Base-by-base conservation (phyloP, 2,329 filamentous ascomycete species). In the Rhynchosporium secalis region DNA sequence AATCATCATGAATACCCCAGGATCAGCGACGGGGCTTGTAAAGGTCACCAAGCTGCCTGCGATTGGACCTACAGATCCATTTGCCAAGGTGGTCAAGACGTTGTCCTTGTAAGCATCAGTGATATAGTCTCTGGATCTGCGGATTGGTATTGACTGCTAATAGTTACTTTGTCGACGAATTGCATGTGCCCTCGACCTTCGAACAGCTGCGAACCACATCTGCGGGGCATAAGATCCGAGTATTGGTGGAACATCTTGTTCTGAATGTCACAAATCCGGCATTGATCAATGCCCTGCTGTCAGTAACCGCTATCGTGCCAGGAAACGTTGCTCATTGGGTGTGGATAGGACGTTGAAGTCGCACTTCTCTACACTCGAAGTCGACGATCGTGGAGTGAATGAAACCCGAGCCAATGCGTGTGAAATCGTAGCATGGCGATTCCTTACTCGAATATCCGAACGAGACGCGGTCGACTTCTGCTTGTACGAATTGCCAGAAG, bases 391-490 rank as follows among this genome's bases (percentile, higher is more conserved):
- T 63, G 86, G 86, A 3, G 76, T 93, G 38, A 85, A 86, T 62
- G 83, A 89, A 62, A 84, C 88, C 13, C 82, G 90, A 59, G 88
- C 88, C 26, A 84, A 86, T 71, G 89, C 88, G 33, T 93, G 90
- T 72, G 90, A 94, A 77, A 89, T 92, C 65, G 88, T 92, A 13
- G 90, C 90, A 43, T 92, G 89, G 88, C 84, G 90, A 45, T 91
- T 92, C 69, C 78, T 93, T 41, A 86, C 85, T 15, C 85, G 85
- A 60, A 78, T 92, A 38, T 87, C 87, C 1, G 88, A 92, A 72
- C 79, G 85, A 29, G 90, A 93, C 70, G 86, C 86, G 8, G 87
- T 94, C 31, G 86, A 91, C 60, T 90, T 82, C 70, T 88, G 91
- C 60, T 82, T 92, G 40, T 88, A 87, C 68, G 89, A 93, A 73